Evolutionary conservation across 306 rosid species (phyloP).

Genomic region (Mimosa pudica): DNA sequence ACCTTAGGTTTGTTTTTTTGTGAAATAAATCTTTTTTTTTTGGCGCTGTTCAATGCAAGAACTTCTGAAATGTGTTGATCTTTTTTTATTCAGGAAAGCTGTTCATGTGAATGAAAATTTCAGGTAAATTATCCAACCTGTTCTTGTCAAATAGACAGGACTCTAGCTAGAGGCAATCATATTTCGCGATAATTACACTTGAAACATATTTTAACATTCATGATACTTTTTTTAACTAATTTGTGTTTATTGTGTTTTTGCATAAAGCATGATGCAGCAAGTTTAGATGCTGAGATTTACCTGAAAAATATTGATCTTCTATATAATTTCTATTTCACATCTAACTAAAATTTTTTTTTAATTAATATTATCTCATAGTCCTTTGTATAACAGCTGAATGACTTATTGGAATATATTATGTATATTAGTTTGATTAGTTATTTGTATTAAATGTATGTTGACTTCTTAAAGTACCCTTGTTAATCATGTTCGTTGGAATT

Average conservation of each 20-base stretch:
- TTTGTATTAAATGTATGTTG: no score
- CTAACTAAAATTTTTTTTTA: no score
- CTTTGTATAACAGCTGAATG: no score
- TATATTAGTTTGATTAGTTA: no score
- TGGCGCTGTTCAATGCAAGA: not conserved
- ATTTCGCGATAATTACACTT: not conserved
- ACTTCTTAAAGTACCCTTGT: no score
- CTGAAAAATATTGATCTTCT: not conserved
- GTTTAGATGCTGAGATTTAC: not conserved
- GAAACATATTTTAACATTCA: not conserved
- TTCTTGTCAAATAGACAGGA: not conserved
- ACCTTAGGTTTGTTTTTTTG: slow-evolving; percentile 58
- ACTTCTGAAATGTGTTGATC: not conserved
- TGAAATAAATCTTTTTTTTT: not conserved
- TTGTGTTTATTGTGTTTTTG: not conserved
- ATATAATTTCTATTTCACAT: not conserved
- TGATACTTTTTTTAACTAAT: not conserved
- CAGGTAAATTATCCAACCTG: slow-evolving; percentile 51
- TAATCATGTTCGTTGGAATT: no score
- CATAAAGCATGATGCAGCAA: not conserved
- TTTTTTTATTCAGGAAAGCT: slow-evolving; percentile 60
- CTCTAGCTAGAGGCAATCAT: not conserved
- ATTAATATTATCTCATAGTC: no score
- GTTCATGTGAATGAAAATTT: slow-evolving; percentile 92
- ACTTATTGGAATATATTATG: no score